These are phyloP conservation scores for Cymbopogon flexuosus DNA, from an alignment of 202 grass and related monocot species.

Conservation along the genomic window DNA sequence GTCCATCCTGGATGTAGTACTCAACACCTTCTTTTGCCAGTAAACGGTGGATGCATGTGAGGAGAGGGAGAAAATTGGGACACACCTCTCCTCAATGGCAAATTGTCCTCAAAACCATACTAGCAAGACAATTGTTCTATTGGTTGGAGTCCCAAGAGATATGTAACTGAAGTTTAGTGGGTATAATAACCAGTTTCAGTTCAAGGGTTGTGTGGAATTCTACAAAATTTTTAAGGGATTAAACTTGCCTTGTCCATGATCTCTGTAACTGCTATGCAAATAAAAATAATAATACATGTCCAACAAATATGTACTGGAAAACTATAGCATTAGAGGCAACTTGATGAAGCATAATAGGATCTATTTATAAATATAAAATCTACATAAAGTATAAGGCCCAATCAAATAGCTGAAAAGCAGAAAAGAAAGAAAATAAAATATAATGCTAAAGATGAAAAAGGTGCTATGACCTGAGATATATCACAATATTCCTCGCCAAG, in stretches of 20 bases:
- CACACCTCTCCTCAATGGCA: background rate
- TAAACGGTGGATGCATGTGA: background rate
- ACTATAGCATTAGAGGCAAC: background rate
- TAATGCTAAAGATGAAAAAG: constrained; percentile 12
- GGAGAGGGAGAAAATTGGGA: background rate
- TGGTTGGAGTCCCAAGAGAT: background rate
- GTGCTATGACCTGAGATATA: constrained; percentile 67
- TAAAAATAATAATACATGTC: background rate
- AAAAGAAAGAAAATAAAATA: constrained; percentile 8
- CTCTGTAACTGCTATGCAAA: background rate
- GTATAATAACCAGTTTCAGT: background rate
- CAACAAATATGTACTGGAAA: background rate
- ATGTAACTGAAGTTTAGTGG: background rate
- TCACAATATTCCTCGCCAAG: constrained; percentile 98
- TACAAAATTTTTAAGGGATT: background rate
- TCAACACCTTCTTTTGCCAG: background rate
- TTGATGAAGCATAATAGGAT: background rate
- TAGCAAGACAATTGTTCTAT: background rate
- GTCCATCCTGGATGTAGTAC: background rate
- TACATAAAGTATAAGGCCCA: background rate
- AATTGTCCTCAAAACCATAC: background rate
- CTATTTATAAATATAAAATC: background rate
- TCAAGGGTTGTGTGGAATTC: background rate
- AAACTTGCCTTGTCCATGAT: background rate
- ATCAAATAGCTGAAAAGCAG: constrained; percentile 21